phyloP scores from a whole-genome alignment of 1,284 basidiomycete species.

The Agaricales sp. region DNA sequence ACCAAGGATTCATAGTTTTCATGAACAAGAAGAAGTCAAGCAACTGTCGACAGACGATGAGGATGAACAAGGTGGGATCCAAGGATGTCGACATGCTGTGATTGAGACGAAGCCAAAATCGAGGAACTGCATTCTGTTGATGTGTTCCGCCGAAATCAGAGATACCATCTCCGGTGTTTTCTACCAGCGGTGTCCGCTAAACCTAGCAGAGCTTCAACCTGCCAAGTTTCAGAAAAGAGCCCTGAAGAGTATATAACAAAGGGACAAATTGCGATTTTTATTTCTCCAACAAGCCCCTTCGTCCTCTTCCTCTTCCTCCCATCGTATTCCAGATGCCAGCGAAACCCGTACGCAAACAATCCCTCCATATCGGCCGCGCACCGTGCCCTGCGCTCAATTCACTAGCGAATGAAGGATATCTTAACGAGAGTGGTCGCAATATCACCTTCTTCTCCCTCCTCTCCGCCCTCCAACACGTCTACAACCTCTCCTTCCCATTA shows the following conservation, averaged over 20 bases:
- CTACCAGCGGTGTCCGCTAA: neutral
- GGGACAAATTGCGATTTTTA: neutral
- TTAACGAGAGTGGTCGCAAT: slow-evolving; percentile 25
- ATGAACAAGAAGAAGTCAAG: neutral
- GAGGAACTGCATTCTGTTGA: neutral
- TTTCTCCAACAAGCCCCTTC: neutral
- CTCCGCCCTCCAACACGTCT: slow-evolving; percentile 22
- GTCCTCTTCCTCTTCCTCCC: neutral
- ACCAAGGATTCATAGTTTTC: neutral
- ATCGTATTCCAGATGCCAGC: neutral
- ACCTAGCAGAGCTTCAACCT: neutral
- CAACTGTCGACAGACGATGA: too few species aligned
- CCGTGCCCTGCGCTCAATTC: slow-evolving; percentile 42
- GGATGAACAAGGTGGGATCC: too few species aligned
- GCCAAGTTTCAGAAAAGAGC: neutral
- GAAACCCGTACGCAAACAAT: slow-evolving; percentile 8
- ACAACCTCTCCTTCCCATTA: slow-evolving; percentile 23
- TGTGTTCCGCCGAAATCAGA: neutral
- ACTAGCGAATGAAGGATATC: slow-evolving; percentile 35
- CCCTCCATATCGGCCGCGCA: slow-evolving; percentile 18
- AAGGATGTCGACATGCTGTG: too few species aligned
- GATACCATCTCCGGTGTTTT: neutral
- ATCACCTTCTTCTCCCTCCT: slow-evolving; percentile 20
- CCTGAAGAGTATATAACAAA: neutral
- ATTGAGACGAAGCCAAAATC: neutral